These are phyloP conservation scores for Dactylonectria estremocensis DNA, from an alignment of 2,329 filamentous ascomycete species.

Conservation along the genomic window DNA sequence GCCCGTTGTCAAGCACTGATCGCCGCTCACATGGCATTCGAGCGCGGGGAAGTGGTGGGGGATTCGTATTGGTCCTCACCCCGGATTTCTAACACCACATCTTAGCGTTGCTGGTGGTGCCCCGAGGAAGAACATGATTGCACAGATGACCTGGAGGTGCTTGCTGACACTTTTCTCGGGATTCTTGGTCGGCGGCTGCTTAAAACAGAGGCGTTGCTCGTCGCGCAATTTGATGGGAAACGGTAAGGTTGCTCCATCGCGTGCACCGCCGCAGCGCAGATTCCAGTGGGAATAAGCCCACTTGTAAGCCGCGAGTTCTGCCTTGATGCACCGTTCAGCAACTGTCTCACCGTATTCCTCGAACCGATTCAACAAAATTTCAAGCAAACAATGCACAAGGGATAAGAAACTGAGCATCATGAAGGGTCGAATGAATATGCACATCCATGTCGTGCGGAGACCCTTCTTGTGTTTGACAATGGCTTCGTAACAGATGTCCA, in stretches of 20 bases:
- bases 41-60: constrained; percentile 16
- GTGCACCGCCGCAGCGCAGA: constrained; percentile 11
- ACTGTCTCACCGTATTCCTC: background rate
- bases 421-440: too few species aligned
- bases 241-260: background rate
- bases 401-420: too few species aligned
- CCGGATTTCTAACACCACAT: background rate
- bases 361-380: too few species aligned
- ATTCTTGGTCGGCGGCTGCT: background rate
- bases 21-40: constrained; percentile 27
- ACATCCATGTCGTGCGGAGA: too few species aligned
- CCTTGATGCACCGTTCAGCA: constrained; percentile 11
- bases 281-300: background rate
- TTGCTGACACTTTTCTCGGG: background rate
- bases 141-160: constrained; percentile 1
- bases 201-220: constrained; percentile 6
- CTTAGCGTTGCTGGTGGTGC: background rate
- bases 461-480: too few species aligned
- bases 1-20: constrained; percentile 9
- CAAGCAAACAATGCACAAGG: too few species aligned
- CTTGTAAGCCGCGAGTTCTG: constrained; percentile 19
- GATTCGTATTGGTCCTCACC: constrained; percentile 12
- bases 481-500: too few species aligned
- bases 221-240: background rate
- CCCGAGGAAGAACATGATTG: background rate